These are phyloP conservation scores for Coleophoma eucalyptorum DNA, from an alignment of 2,329 filamentous ascomycete genomes.

Conservation along the genomic window DNA sequence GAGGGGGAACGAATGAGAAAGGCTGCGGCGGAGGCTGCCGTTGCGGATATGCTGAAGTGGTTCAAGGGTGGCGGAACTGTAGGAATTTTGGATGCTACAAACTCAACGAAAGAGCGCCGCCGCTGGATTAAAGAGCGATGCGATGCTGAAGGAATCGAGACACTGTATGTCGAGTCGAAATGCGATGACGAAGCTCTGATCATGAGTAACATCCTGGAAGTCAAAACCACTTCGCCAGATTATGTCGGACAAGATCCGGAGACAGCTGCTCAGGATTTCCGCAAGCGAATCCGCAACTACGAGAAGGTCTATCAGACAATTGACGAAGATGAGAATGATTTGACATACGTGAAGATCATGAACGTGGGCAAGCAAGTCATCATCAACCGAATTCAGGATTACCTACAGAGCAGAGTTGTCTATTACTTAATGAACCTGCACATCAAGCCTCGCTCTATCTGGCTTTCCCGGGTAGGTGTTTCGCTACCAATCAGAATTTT, in stretches of 20 bases:
- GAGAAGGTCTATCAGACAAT: constrained; percentile 96
- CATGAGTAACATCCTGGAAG: constrained; percentile 96
- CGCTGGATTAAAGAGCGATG: constrained; percentile 88
- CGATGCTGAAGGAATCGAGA: constrained; percentile 73
- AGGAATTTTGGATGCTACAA: constrained; percentile 93
- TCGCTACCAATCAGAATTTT: neutral
- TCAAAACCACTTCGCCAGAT: constrained; percentile 95
- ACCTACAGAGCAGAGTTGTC: constrained; percentile 91
- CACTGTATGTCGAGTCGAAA: constrained; percentile 93
- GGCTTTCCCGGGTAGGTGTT: constrained; percentile 78
- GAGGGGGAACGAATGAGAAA: constrained; percentile 87
- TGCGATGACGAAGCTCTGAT: constrained; percentile 95
- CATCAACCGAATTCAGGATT: constrained; percentile 97
- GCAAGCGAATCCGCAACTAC: constrained; percentile 92
- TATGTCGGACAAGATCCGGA: constrained; percentile 94
- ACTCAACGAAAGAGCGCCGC: constrained; percentile 85
- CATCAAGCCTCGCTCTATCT: constrained; percentile 93
- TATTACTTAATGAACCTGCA: constrained; percentile 99
- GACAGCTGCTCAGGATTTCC: constrained; percentile 84
- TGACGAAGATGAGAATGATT: constrained; percentile 79
- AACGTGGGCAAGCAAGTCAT: constrained; percentile 94
- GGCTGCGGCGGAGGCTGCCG: constrained; percentile 86
- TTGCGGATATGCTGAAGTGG: constrained; percentile 93
- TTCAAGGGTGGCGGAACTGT: constrained; percentile 79
- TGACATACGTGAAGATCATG: constrained; percentile 97